Conservation (phyloP, 345 rosid genomes). For the Boechera divaricarpa region DNA sequence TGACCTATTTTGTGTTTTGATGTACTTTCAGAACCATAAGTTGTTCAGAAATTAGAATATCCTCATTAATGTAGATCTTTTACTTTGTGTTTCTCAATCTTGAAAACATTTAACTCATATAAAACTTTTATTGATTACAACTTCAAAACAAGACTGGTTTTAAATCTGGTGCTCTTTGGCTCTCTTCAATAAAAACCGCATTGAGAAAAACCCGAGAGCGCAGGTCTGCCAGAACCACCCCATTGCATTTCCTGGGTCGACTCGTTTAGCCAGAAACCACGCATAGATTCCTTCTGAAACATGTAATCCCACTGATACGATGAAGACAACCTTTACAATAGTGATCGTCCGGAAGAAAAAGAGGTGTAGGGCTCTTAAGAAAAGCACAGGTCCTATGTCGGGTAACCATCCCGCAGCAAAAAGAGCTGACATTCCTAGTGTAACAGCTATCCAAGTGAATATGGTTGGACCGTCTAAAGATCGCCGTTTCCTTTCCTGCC, state of each 20-base stretch:
- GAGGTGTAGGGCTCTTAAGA: constrained; percentile 57
- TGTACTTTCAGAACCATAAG: constrained; percentile 18
- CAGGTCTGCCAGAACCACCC: constrained; percentile 93
- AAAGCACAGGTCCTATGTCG: constrained; percentile 64
- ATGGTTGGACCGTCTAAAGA: constrained; percentile 72
- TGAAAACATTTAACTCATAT: constrained; percentile 10
- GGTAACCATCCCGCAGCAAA: constrained; percentile 72
- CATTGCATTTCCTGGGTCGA: constrained; percentile 70
- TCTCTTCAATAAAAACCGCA: constrained; percentile 69
- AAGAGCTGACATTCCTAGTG: constrained; percentile 57
- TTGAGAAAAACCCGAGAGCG: constrained; percentile 67
- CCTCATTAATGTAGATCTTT: constrained; percentile 29
- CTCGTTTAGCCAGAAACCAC: constrained; percentile 64
- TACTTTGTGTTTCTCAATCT: constrained; percentile 9
- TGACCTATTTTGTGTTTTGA: constrained; percentile 12
- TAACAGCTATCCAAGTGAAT: constrained; percentile 57
- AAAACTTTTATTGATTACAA: constrained; percentile 52
- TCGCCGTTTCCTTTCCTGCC: constrained; percentile 74
- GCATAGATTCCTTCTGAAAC: constrained; percentile 66
- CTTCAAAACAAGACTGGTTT: constrained; percentile 16
- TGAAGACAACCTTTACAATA: constrained; percentile 51
- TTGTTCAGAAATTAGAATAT: constrained; percentile 10
- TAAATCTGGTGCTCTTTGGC: constrained; percentile 45
- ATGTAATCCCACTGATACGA: constrained; percentile 50
- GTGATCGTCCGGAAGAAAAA: constrained; percentile 61